phyloP scores from a whole-genome alignment of 2,329 filamentous ascomycete genomes.

The Neobulgaria alba region DNA sequence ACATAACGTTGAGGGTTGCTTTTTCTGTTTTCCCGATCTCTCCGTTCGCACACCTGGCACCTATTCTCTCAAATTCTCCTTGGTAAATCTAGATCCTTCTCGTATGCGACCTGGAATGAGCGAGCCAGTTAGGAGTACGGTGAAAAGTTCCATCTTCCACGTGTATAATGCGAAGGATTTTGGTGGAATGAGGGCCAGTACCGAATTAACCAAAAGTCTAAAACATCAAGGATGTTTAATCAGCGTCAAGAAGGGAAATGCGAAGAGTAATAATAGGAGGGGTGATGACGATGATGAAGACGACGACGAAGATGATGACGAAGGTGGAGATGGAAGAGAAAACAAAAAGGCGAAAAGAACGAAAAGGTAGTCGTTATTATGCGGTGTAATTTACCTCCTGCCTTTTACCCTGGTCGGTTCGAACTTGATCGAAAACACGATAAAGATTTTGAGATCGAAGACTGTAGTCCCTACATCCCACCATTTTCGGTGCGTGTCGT shows the following conservation, averaged over 20 bases:
- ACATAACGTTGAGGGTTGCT: constrained; percentile 63
- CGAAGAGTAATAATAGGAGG: constrained; percentile 40
- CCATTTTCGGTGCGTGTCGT: no score
- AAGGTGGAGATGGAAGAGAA: constrained; percentile 1
- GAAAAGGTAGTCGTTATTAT: constrained; percentile 8
- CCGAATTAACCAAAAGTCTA: constrained; percentile 61
- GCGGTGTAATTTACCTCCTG: no score
- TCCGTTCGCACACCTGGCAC: constrained; percentile 68
- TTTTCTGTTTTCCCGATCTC: constrained; percentile 79
- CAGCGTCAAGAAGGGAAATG: constrained; percentile 79
- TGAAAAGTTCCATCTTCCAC: constrained; percentile 62
- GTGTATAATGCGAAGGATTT: constrained; percentile 84
- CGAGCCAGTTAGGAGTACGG: constrained; percentile 42
- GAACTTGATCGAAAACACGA: no score
- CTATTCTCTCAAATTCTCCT: constrained; percentile 66
- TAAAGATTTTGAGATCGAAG: no score
- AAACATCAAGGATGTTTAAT: constrained; percentile 77
- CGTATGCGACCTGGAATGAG: constrained; percentile 44
- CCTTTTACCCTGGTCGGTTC: no score
- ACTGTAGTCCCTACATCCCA: no score
- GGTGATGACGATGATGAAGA: constrained; percentile 16
- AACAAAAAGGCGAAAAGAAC: constrained; percentile 11
- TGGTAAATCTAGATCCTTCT: constrained; percentile 61
- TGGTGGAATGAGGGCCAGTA: constrained; percentile 74
- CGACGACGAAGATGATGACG: constrained; percentile 6